Base-by-base conservation (phyloP, 495 filamentous ascomycete genomes). In the Aspergillus cristatus region DNA sequence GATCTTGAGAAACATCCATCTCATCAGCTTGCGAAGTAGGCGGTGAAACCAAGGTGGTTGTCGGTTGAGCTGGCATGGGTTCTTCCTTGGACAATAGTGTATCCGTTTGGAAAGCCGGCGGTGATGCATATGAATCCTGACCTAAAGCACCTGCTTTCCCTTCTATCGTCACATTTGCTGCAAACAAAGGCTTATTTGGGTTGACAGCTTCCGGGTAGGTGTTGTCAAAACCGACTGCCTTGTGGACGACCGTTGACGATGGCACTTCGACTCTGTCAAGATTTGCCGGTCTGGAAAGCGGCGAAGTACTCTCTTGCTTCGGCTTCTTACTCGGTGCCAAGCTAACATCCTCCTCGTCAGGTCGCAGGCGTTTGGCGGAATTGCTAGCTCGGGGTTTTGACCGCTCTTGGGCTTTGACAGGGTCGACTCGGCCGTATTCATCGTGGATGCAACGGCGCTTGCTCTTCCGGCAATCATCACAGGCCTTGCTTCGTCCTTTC, bases 391-490 rank as follows among this genome's bases (percentile, higher is more conserved):
- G 68, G 35, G 76, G 77, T 35, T 76, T 70, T 3, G 76, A 70
- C 15, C 66, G 55, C 48, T 81, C 78, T 34, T 70, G 65, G 6
- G 74, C 71, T 40, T 81, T 81, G 41, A 74, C 52, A 1, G 76
- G 76, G 47, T 82, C 78, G 20, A 81, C 68, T 36, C 75, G 65
- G 25, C 78, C 78, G 45, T 71, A 67, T 39, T 76, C 75, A 42
- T 82, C 76, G 43, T 82, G 78, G 16, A 82, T 78, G 46, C 78
- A 82, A 44, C 78, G 75, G 36, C 78, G 76, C 78, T 82, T 82
- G 65, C 75, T 79, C 52, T 75, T 81, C 14, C 78, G 73, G 48
- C 78, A 82, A 41, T 80, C 75, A 41, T 74, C 69, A 45, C 78
- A 82, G 8, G 78, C 78, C 48, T 78, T 80, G 43, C 64, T 76